These are phyloP conservation scores for Angophora floribunda DNA, from an alignment of 345 rosid species.

Conservation along the genomic window DNA sequence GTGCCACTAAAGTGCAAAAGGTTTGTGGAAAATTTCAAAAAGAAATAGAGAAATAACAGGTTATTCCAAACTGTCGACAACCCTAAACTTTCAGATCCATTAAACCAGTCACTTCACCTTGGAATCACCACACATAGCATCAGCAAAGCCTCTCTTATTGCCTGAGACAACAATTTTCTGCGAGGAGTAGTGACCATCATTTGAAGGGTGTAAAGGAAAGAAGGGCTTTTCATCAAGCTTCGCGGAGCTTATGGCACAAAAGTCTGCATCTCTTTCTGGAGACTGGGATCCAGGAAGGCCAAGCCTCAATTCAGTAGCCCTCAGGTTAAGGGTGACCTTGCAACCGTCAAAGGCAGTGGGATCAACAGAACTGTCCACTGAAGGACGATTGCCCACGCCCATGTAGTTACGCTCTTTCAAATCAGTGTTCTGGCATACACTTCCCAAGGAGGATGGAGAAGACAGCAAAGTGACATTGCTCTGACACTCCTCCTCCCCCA, in stretches of 20 bases:
- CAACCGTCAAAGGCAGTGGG: conserved; percentile 10
- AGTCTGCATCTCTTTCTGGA: conserved; percentile 31
- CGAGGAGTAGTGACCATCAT: conserved; percentile 21
- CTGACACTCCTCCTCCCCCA: conserved; percentile 34
- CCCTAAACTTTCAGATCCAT: neutral
- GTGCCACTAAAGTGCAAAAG: neutral
- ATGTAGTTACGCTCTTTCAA: conserved; percentile 43
- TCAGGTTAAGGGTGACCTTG: conserved; percentile 35
- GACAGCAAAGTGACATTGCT: conserved; percentile 26
- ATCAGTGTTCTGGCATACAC: conserved; percentile 25
- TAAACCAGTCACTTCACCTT: conserved; percentile 27
- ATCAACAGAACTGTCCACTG: conserved; percentile 24
- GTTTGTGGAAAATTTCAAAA: neutral
- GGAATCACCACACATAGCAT: conserved; percentile 44
- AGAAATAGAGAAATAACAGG: neutral
- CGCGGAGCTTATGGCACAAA: conserved; percentile 10
- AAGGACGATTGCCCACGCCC: conserved; percentile 41
- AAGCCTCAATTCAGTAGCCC: conserved; percentile 62
- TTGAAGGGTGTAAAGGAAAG: conserved; percentile 49
- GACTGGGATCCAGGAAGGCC: conserved; percentile 76
- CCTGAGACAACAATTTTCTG: conserved; percentile 43
- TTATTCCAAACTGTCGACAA: neutral
- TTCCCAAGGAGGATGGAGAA: conserved; percentile 32
- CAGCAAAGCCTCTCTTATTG: conserved; percentile 63
- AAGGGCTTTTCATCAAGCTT: conserved; percentile 48